Evolutionary conservation across 257 asterid species (phyloP).

Genomic region (Orobanche coerulescens): DNA sequence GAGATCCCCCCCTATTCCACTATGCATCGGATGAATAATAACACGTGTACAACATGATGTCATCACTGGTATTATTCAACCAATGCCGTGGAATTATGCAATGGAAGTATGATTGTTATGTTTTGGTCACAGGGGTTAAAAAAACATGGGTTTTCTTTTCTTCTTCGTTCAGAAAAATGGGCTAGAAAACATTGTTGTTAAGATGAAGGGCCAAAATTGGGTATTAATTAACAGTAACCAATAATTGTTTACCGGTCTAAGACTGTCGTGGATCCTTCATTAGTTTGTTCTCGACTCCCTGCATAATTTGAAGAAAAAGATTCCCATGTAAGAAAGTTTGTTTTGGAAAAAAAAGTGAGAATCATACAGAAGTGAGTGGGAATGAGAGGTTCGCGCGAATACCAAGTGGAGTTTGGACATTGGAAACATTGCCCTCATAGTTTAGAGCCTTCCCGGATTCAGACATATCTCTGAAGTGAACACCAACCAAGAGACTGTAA

Average conservation of each 20-base stretch:
- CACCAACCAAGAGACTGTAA: slow-evolving; percentile 84
- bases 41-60: too few relatives aligned
- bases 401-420: slow-evolving; percentile 32
- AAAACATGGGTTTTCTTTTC: too few relatives aligned
- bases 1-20: background rate
- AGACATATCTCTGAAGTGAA: slow-evolving; percentile 69
- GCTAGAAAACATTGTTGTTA: background rate
- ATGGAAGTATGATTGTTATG: too few relatives aligned
- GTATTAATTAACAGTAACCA: background rate
- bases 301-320: slow-evolving; percentile 7
- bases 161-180: too few relatives aligned
- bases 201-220: too few relatives aligned
- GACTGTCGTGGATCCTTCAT: slow-evolving; percentile 20
- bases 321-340: background rate
- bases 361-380: background rate
- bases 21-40: too few relatives aligned
- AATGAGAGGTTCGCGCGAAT: slow-evolving; percentile 4
- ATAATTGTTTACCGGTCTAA: slow-evolving; percentile 18
- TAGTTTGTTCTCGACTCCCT: slow-evolving; percentile 29
- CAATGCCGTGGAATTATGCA: too few relatives aligned
- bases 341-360: background rate
- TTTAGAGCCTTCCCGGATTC: slow-evolving; percentile 50
- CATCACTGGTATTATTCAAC: too few relatives aligned
- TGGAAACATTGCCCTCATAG: slow-evolving; percentile 15
- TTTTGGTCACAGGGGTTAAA: too few relatives aligned